Conservation (phyloP, 2,329 filamentous ascomycete genomes). For the Proliferodiscus dingleyae region DNA sequence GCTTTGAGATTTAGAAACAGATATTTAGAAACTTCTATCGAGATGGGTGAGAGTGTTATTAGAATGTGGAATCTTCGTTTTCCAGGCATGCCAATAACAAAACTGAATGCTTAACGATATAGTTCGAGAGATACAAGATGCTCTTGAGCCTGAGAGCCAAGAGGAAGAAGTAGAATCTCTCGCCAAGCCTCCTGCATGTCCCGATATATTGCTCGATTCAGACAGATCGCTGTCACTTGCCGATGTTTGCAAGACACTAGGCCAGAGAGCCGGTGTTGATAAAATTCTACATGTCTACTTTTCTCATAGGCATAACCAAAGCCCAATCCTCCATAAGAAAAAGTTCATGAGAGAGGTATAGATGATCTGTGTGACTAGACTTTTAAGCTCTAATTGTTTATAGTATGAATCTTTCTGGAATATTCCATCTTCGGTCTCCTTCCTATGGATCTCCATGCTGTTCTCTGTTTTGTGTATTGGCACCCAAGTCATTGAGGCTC, state of each 20-base stretch:
- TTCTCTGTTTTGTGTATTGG: constrained; percentile 10
- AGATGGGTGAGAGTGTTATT: too few relatives aligned
- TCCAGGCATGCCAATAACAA: too few relatives aligned
- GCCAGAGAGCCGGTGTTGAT: constrained; percentile 42
- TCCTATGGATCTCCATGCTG: constrained; percentile 15
- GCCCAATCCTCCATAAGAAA: constrained; percentile 40
- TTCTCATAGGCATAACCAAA: constrained; percentile 37
- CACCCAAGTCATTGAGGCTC: neutral
- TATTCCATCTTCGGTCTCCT: constrained; percentile 6
- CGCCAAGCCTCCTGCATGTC: neutral
- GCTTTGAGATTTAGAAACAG: too few relatives aligned
- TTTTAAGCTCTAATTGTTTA: constrained; percentile 3
- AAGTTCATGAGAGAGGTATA: constrained; percentile 40
- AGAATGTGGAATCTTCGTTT: too few relatives aligned
- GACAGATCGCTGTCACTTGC: constrained; percentile 17
- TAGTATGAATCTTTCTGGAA: constrained; percentile 16
- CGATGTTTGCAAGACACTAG: constrained; percentile 42
- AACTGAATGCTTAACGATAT: too few relatives aligned
- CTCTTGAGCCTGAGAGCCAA: constrained; percentile 39
- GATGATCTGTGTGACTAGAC: neutral
- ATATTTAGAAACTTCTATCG: too few relatives aligned
- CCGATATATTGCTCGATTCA: constrained; percentile 4
- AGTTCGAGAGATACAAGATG: constrained; percentile 50
- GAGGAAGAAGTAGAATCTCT: neutral
- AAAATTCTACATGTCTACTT: constrained; percentile 49